Conservation (phyloP, 139 green algal species). For the Dunaliella primolecta region DNA sequence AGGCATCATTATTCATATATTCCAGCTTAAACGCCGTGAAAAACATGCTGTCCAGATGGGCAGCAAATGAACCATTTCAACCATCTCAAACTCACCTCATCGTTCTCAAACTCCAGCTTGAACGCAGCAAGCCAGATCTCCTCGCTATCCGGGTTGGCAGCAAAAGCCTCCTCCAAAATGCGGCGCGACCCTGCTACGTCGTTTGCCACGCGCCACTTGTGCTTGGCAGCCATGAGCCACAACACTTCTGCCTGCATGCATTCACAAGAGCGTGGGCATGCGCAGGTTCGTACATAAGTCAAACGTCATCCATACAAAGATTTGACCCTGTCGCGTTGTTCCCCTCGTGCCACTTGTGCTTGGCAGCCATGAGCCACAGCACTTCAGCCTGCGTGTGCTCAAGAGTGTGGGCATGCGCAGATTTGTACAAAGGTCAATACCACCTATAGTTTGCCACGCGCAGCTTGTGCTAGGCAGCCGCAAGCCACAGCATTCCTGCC, state of each 20-base stretch:
- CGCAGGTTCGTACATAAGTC: conserved; percentile 4
- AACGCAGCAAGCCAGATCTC: conserved; percentile 97
- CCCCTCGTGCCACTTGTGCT: conserved; percentile 85
- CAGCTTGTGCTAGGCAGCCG: conserved; percentile 98
- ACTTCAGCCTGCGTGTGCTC: conserved; percentile 91
- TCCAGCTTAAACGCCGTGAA: too few species aligned
- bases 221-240: conserved; percentile 97
- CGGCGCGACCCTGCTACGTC: conserved; percentile 30
- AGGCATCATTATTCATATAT: too few species aligned
- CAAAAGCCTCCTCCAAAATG: conserved; percentile 33
- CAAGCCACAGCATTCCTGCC: too few species aligned
- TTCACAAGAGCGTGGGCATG: conserved; percentile 16
- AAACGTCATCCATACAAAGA: too few species aligned
- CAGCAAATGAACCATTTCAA: too few species aligned
- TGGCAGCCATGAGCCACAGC: conserved; percentile 97
- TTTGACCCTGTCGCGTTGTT: conserved; percentile 29
- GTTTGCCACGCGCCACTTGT: conserved; percentile 76
- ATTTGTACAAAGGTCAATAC: too few species aligned
- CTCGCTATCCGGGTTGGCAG: conserved; percentile 90
- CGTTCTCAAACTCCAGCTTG: conserved; percentile 98
- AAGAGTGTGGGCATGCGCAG: too few species aligned
- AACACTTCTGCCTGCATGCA: conserved; percentile 81
- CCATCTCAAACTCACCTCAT: conserved; percentile 70
- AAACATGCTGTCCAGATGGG: too few species aligned
- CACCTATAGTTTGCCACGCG: conserved; percentile 30